Conservation (phyloP, 2,329 filamentous ascomycete species). For the Cytospora piceae region DNA sequence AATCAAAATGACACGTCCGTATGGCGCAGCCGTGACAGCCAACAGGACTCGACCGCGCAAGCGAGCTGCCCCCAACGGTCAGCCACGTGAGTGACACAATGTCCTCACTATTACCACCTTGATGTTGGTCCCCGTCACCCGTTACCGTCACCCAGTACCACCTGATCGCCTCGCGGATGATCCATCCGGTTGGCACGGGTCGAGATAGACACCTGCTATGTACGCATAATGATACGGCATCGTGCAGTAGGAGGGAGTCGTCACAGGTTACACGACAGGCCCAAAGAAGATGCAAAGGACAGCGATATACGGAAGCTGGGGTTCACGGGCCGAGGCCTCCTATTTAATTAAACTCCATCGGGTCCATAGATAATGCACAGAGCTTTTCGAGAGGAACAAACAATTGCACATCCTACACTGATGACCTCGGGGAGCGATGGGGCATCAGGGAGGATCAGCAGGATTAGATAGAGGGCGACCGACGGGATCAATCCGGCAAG, state of each 20-base stretch:
- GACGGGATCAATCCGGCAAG: background rate
- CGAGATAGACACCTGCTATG: background rate
- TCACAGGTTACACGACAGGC: background rate
- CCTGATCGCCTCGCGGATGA: background rate
- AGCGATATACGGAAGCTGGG: background rate
- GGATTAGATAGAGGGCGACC: background rate
- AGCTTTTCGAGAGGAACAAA: background rate
- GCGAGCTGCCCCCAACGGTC: conserved; percentile 11
- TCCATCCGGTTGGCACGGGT: background rate
- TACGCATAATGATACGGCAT: background rate
- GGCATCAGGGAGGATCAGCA: too few species aligned
- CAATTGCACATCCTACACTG: background rate
- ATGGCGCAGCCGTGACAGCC: background rate
- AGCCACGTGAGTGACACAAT: conserved; percentile 10
- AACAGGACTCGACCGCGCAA: background rate
- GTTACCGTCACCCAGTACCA: background rate
- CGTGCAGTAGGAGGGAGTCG: conserved; percentile 3
- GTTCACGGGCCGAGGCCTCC: background rate
- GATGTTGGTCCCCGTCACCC: background rate
- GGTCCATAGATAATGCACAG: background rate
- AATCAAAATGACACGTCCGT: background rate
- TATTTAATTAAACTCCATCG: background rate
- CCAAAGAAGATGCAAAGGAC: background rate
- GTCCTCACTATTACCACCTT: background rate
- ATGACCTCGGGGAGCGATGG: too few species aligned